Evolutionary conservation across 164 flowering plant species (phyloP).

Genomic region (Liquidambar formosana): DNA sequence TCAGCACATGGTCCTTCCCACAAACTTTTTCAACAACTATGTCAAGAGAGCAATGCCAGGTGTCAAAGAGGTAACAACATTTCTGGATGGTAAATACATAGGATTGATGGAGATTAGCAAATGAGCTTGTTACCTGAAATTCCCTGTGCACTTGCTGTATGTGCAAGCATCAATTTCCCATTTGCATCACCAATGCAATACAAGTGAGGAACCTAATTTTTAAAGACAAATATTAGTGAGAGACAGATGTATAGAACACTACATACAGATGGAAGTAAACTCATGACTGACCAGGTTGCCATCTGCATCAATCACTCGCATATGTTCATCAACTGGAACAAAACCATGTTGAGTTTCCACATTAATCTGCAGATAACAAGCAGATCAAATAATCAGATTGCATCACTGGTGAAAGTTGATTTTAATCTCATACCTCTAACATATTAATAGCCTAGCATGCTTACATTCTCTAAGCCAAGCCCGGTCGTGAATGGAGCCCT

Average conservation of each 20-base stretch:
- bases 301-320: conserved; percentile 82
- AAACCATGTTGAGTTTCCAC: conserved; percentile 94
- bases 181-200: conserved; percentile 99
- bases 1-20: conserved; percentile 89
- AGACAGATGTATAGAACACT: background rate
- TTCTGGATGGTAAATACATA: too few species aligned
- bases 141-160: conserved; percentile 99
- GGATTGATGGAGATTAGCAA: background rate
- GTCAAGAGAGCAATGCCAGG: background rate
- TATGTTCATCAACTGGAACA: conserved; percentile 95
- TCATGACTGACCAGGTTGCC: conserved; percentile 69
- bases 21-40: conserved; percentile 92
- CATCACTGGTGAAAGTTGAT: too few species aligned
- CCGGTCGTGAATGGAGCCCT: conserved; percentile 96
- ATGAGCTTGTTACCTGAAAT: conserved; percentile 56
- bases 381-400: background rate
- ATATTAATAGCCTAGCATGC: conserved; percentile 15
- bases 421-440: background rate
- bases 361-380: conserved; percentile 57
- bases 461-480: conserved; percentile 95
- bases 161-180: conserved; percentile 99
- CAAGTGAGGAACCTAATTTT: conserved; percentile 78
- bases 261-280: too few species aligned
- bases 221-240: conserved; percentile 13
- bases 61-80: too few species aligned